phyloP scores from a whole-genome alignment of 768 basidiomycete genomes.

The Cystobasidium tubakii region DNA sequence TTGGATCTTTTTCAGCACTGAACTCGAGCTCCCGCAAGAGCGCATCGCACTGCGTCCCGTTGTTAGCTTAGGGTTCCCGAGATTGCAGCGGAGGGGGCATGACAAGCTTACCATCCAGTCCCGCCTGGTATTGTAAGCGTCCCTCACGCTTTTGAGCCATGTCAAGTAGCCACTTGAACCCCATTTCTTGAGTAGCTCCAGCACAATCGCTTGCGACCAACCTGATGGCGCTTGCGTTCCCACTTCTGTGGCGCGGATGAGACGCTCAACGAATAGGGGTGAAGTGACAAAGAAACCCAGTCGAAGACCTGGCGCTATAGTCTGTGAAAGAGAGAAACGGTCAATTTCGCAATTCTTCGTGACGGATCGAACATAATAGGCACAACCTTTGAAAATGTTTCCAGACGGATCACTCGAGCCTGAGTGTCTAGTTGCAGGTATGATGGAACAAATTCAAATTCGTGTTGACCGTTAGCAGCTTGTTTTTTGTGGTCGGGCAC shows the following conservation, averaged over 20 bases:
- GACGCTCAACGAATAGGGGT: slow-evolving; percentile 66
- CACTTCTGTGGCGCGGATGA: slow-evolving; percentile 67
- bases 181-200: slow-evolving; percentile 62
- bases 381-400: slow-evolving; percentile 65
- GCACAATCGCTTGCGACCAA: slow-evolving; percentile 62
- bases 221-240: slow-evolving; percentile 66
- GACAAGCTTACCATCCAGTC: slow-evolving; percentile 16
- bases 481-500: background rate
- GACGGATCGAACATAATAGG: background rate
- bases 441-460: slow-evolving; percentile 39
- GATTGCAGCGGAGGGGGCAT: background rate
- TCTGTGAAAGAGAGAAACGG: background rate
- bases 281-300: slow-evolving; percentile 75
- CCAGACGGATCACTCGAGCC: slow-evolving; percentile 74
- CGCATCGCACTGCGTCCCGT: background rate
- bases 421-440: slow-evolving; percentile 63
- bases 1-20: background rate
- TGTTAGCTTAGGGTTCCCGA: background rate
- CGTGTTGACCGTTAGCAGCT: background rate
- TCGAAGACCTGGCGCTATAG: slow-evolving; percentile 65
- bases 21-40: background rate
- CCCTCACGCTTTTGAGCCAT: slow-evolving; percentile 61
- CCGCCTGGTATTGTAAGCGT: background rate
- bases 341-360: too few relatives aligned
- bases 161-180: slow-evolving; percentile 64